Percentiles rank a stretch among this genome's conserved stretches.
phyloP scores from a whole-genome alignment of 352 stramenopile species.

The Phytophthora pistaciae region DNA sequence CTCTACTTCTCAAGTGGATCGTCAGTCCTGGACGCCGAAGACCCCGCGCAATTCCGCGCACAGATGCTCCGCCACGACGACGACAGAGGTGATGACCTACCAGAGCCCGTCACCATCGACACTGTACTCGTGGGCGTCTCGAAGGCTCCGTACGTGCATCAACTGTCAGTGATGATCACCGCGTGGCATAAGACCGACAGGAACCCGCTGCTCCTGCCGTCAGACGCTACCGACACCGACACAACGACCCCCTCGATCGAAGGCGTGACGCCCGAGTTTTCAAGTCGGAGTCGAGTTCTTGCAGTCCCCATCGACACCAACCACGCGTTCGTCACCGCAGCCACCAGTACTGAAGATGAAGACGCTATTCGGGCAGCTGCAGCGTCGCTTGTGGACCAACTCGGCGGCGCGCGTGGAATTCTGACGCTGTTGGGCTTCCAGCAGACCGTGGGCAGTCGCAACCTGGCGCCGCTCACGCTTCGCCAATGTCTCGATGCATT shows the following conservation, averaged over 20 bases:
- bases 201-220: slow-evolving; percentile 42
- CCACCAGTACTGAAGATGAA: not conserved
- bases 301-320: slow-evolving; percentile 27
- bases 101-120: slow-evolving; percentile 4
- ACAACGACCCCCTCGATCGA: slow-evolving; percentile 32
- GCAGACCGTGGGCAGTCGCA: slow-evolving; percentile 64
- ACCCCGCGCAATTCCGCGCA: slow-evolving; percentile 41
- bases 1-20: slow-evolving; percentile 36
- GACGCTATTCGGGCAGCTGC: slow-evolving; percentile 11
- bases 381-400: slow-evolving; percentile 35
- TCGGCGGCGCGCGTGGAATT: slow-evolving; percentile 68
- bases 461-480: slow-evolving; percentile 58
- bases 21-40: slow-evolving; percentile 44
- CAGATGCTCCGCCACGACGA: slow-evolving; percentile 43
- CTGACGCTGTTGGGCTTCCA: slow-evolving; percentile 76
- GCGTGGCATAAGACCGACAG: slow-evolving; percentile 42
- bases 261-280: slow-evolving; percentile 44
- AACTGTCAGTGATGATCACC: slow-evolving; percentile 54
- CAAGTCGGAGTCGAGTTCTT: slow-evolving; percentile 44
- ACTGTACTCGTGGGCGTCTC: slow-evolving; percentile 33
- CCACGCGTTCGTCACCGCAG: slow-evolving; percentile 26
- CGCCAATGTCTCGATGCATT: slow-evolving; percentile 69
- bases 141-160: slow-evolving; percentile 39
- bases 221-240: slow-evolving; percentile 15
- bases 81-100: slow-evolving; percentile 3